phyloP scores from a whole-genome alignment of 768 basidiomycete genomes.

The Hygrophorus pudorinus region DNA sequence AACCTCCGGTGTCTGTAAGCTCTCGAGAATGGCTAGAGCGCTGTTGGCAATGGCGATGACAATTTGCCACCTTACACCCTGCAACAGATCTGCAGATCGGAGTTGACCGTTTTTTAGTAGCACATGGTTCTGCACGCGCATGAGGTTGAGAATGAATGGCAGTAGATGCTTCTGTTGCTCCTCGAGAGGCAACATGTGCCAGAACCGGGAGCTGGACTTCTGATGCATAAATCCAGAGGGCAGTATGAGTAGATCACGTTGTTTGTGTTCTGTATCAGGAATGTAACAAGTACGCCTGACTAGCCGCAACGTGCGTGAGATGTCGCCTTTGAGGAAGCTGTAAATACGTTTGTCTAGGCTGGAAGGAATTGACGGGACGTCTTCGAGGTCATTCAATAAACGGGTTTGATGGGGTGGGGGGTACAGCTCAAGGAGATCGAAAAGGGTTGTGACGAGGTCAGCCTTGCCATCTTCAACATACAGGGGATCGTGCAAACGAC shows the following conservation, averaged over 20 bases:
- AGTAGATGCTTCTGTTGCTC: slow-evolving; percentile 10
- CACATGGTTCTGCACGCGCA: slow-evolving; percentile 8
- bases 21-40: slow-evolving; percentile 8
- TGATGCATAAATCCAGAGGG: slow-evolving; percentile 2
- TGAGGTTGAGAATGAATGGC: slow-evolving; percentile 10
- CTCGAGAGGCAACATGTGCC: slow-evolving; percentile 10
- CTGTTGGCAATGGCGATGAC: slow-evolving; percentile 8
- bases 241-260: not conserved
- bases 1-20: not conserved
- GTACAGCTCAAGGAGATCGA: slow-evolving; percentile 9
- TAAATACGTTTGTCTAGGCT: slow-evolving; percentile 7
- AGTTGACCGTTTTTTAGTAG: slow-evolving; percentile 11
- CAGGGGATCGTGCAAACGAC: slow-evolving; percentile 8
- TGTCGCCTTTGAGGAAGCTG: slow-evolving; percentile 8
- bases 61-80: slow-evolving; percentile 9
- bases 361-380: slow-evolving; percentile 6
- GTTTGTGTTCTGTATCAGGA: slow-evolving; percentile 3
- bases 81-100: slow-evolving; percentile 1
- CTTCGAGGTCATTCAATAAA: slow-evolving; percentile 1
- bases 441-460: slow-evolving; percentile 11
- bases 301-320: slow-evolving; percentile 10
- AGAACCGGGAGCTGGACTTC: slow-evolving; percentile 8
- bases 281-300: slow-evolving; percentile 9
- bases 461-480: slow-evolving; percentile 9
- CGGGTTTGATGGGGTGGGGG: slow-evolving; percentile 4